Evolutionary conservation across 2,329 filamentous ascomycete genomes (phyloP).

Genomic region (Colletotrichum echinochloae): DNA sequence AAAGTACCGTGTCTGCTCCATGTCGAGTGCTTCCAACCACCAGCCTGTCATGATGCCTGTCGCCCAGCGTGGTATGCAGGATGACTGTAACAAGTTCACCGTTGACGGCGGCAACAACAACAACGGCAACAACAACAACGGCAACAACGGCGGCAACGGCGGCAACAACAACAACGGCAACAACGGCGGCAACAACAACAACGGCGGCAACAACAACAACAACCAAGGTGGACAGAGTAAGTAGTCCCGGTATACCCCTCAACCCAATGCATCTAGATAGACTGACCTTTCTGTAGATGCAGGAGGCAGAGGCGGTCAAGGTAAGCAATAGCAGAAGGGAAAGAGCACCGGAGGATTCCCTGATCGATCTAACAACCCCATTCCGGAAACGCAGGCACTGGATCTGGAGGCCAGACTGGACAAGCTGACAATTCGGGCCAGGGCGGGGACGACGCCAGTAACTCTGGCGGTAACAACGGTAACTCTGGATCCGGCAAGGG

Average conservation of each 20-base stretch:
- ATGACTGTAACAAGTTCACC: conserved; percentile 63
- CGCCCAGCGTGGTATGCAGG: conserved; percentile 74
- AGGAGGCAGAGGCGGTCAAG: conserved; percentile 16
- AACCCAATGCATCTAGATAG: neutral
- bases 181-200: conserved; percentile 32
- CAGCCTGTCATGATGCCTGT: conserved; percentile 75
- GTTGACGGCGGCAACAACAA: conserved; percentile 43
- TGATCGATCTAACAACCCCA: conserved; percentile 17
- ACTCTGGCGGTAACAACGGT: conserved; percentile 23
- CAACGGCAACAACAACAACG: conserved; percentile 41
- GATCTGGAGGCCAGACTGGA: conserved; percentile 31
- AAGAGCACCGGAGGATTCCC: conserved; percentile 16
- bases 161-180: conserved; percentile 38
- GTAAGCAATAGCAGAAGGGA: conserved; percentile 30
- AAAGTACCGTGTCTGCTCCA: conserved; percentile 75
- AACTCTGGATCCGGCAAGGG: conserved; percentile 42
- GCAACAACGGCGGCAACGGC: conserved; percentile 40
- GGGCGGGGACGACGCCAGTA: conserved; percentile 38
- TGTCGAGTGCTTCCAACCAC: conserved; percentile 73
- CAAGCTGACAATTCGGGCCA: conserved; percentile 34
- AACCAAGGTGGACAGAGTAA: conserved; percentile 6
- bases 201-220: conserved; percentile 37
- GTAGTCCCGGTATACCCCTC: neutral
- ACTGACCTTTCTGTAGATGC: conserved; percentile 11
- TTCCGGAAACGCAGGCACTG: conserved; percentile 34